These are phyloP conservation scores for Boletellus ananas DNA, from an alignment of 768 basidiomycete genomes.

Conservation along the genomic window DNA sequence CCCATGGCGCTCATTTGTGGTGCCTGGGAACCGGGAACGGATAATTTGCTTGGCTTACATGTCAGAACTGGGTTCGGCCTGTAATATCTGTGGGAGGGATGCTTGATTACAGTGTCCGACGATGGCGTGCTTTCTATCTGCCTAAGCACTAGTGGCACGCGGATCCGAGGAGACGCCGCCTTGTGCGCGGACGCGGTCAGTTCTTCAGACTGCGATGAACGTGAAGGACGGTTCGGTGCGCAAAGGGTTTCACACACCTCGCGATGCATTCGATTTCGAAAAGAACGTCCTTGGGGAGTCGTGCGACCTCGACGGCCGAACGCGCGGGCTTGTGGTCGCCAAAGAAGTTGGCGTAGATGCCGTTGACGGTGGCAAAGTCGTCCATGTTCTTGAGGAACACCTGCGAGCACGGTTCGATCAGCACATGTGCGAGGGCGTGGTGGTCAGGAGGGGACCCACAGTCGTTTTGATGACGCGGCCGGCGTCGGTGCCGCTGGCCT, in stretches of 20 bases:
- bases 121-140: not conserved
- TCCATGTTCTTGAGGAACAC: constrained; percentile 92
- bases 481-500: constrained; percentile 74
- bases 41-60: not conserved
- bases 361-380: constrained; percentile 83
- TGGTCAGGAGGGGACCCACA: constrained; percentile 43
- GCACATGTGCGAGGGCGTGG: not conserved
- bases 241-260: constrained; percentile 41
- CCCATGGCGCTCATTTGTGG: not conserved
- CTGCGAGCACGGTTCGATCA: constrained; percentile 34
- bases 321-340: constrained; percentile 91
- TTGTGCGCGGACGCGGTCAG: not conserved
- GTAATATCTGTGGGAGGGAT: not conserved
- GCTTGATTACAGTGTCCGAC: not conserved
- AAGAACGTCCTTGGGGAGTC: constrained; percentile 86
- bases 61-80: not conserved
- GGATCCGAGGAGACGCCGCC: too few species aligned
- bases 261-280: constrained; percentile 92
- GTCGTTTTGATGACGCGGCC: constrained; percentile 90
- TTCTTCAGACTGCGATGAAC: constrained; percentile 17
- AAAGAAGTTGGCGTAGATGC: constrained; percentile 79
- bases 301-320: constrained; percentile 84
- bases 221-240: not conserved
- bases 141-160: too few species aligned
- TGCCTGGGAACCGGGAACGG: not conserved